Conservation (phyloP, 2,329 filamentous ascomycete species). For the Colletotrichum cuscutae region DNA sequence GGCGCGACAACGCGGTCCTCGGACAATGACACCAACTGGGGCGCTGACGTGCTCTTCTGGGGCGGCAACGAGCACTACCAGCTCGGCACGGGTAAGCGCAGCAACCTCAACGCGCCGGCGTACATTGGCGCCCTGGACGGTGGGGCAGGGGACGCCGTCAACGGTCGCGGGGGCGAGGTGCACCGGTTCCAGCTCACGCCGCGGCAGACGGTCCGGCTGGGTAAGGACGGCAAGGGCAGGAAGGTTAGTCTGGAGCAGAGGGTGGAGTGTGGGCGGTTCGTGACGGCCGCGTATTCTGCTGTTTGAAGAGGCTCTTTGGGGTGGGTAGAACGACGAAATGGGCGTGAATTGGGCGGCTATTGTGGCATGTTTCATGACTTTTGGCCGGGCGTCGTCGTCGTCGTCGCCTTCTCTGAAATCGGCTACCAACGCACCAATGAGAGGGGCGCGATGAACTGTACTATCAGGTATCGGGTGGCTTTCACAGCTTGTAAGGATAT, state of each 20-base stretch:
- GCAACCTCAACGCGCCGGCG: slow-evolving; percentile 78
- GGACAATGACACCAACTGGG: slow-evolving; percentile 84
- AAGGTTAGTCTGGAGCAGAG: slow-evolving; percentile 84
- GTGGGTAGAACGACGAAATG: too few species aligned
- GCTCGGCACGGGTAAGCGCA: slow-evolving; percentile 89
- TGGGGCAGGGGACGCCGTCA: slow-evolving; percentile 66
- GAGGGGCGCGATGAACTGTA: not conserved
- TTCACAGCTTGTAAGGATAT: slow-evolving; percentile 14
- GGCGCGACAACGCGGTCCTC: slow-evolving; percentile 60
- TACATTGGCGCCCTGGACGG: slow-evolving; percentile 84
- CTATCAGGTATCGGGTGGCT: slow-evolving; percentile 5
- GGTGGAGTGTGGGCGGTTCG: slow-evolving; percentile 85
- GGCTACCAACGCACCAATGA: not conserved
- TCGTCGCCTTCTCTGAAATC: too few species aligned
- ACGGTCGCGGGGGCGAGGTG: slow-evolving; percentile 69
- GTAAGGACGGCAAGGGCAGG: slow-evolving; percentile 68
- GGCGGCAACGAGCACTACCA: slow-evolving; percentile 95
- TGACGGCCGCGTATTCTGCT: slow-evolving; percentile 85
- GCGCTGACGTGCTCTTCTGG: slow-evolving; percentile 91
- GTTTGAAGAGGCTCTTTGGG: slow-evolving; percentile 45
- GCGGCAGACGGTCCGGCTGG: slow-evolving; percentile 73
- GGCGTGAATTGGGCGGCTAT: not conserved
- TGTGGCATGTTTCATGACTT: slow-evolving; percentile 12
- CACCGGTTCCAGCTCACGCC: slow-evolving; percentile 87
- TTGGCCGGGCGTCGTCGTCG: not conserved